phyloP scores from a whole-genome alignment of 768 basidiomycete species.

The Tricholoma hemisulphureum region DNA sequence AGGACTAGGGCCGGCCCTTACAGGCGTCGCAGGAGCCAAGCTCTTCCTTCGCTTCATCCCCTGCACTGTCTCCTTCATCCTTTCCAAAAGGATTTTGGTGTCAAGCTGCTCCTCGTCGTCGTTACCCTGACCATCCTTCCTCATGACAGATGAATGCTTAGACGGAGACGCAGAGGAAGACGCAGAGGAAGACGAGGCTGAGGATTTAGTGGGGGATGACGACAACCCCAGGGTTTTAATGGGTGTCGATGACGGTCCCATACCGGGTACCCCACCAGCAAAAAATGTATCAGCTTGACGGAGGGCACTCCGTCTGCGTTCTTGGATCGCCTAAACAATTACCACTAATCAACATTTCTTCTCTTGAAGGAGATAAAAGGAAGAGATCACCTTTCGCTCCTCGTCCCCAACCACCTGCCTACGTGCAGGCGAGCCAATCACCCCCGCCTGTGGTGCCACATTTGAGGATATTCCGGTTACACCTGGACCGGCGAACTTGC shows the following conservation, averaged over 20 bases:
- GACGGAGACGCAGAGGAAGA: slow-evolving; percentile 2
- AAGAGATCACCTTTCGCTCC: slow-evolving; percentile 40
- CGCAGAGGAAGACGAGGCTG: slow-evolving; percentile 3
- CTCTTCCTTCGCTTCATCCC: slow-evolving; percentile 47
- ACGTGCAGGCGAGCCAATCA: slow-evolving; percentile 3
- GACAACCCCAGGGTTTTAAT: background rate
- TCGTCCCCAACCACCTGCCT: slow-evolving; percentile 39
- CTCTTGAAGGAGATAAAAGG: background rate
- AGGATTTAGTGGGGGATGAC: slow-evolving; percentile 21
- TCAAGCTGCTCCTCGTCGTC: slow-evolving; percentile 38
- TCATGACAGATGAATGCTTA: slow-evolving; percentile 15
- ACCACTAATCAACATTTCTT: background rate
- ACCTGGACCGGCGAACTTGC: background rate
- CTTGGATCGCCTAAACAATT: slow-evolving; percentile 54
- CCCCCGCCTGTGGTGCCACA: background rate
- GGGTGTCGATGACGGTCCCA: slow-evolving; percentile 28
- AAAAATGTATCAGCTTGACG: slow-evolving; percentile 49
- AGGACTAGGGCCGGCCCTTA: background rate
- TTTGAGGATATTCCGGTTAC: slow-evolving; percentile 9
- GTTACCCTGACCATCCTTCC: slow-evolving; percentile 16
- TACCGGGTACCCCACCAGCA: slow-evolving; percentile 52
- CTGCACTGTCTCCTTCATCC: slow-evolving; percentile 49
- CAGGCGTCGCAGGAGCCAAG: slow-evolving; percentile 22
- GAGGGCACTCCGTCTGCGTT: slow-evolving; percentile 59
- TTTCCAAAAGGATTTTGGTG: slow-evolving; percentile 43